Base-by-base conservation (phyloP, 257 asterid species). In the Asclepias syriaca region DNA sequence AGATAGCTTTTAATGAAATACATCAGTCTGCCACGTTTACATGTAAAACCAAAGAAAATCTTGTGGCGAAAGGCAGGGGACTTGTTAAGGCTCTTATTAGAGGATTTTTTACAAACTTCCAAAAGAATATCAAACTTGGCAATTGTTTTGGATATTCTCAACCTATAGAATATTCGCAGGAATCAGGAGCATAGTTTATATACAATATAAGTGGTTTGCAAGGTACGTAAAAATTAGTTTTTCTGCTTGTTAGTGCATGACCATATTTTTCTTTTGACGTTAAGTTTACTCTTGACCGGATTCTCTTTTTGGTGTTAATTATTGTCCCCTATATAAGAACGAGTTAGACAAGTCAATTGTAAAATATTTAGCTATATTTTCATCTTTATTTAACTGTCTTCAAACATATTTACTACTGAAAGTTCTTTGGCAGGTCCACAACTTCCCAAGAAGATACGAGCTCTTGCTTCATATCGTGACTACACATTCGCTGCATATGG, bases 401-500 rank as follows among this genome's bases (percentile, higher is more conserved):
- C 40, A 46, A 32, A 55, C 72, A 70, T 59, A 8, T 45, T 71
- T 22, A 65, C 54, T 34, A 51, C 59, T 61, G 32, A 75, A 58
- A 18, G 18, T 68, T 75, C 34, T 43, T 56, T 81, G 58, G 75
- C 83, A 94, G 98, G 98, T 72, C 94, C 96, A 46, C 95, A 89
- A 77, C 82, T 94, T 66, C 92, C 98, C 39, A 94, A 94, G 85
- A 94, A 94, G 82, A 94, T 94, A 72, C 82, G 95, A 81, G 98
- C 98, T 81, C 88, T 94, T 74, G 90, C 96, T 66, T 88, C 93
- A 13, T 87, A 83, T 77, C 95, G 98, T 2, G 93, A 94, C 61
- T 91, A 81, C 70, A 91, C 98, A 21, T 94, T 91, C 80, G 96
- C 93, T n/a, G 97, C 98, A 19, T 88, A 83, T 78, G 98, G 97